Evolutionary conservation across 345 rosid species (phyloP).

Genomic region (Eucalyptus marginata): DNA sequence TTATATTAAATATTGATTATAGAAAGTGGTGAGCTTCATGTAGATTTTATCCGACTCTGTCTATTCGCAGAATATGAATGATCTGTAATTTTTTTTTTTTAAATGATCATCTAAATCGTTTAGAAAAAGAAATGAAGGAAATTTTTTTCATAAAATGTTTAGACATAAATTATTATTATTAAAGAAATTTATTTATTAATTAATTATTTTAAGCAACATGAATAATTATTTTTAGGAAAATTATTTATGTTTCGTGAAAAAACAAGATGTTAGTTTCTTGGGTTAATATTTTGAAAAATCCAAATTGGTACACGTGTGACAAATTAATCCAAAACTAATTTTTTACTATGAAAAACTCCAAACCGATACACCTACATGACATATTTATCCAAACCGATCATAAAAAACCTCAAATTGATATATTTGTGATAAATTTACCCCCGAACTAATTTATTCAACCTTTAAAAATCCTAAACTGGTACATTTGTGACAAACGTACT

Average conservation of each 20-base stretch:
- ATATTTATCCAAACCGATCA: accelerated
- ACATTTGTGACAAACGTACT: accelerated
- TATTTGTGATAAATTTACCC: too few relatives aligned
- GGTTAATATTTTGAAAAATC: accelerated
- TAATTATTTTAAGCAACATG: too few relatives aligned
- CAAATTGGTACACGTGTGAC: accelerated
- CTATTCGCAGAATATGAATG: accelerated
- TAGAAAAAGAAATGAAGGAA: too few relatives aligned
- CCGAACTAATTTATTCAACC: accelerated
- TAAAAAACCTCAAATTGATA: accelerated
- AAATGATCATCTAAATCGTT: accelerated
- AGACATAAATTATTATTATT: too few relatives aligned
- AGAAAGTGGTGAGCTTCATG: neutral
- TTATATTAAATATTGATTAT: neutral
- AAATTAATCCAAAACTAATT: accelerated
- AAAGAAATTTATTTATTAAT: too few relatives aligned
- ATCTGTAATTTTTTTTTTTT: too few relatives aligned
- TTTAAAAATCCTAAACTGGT: accelerated
- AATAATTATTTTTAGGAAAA: too few relatives aligned
- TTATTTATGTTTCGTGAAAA: too few relatives aligned
- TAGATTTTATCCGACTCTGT: accelerated
- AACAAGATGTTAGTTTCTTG: too few relatives aligned
- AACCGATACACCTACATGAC: accelerated
- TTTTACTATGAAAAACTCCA: accelerated
- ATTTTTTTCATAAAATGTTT: too few relatives aligned